Percentiles rank a stretch among this genome's conserved stretches.
Conservation (phyloP, 139 green algal genomes). For the Zygnema circumcarinatum region DNA sequence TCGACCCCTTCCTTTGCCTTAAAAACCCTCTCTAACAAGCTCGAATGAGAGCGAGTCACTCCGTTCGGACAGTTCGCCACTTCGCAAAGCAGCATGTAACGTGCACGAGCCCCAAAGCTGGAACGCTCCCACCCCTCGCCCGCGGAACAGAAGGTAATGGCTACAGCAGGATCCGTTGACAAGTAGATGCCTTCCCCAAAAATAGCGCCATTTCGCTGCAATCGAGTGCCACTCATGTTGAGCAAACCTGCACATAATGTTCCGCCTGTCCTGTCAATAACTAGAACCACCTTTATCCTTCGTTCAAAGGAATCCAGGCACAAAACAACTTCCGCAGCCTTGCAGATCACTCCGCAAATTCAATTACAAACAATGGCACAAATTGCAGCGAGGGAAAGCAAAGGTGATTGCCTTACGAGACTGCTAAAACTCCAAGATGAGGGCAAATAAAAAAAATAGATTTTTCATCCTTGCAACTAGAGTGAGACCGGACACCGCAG, state of each 20-base stretch:
- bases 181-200: slow-evolving; percentile 57
- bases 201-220: slow-evolving; percentile 30
- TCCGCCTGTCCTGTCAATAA: background rate
- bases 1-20: background rate
- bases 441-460: no score
- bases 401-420: no score
- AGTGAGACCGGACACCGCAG: no score
- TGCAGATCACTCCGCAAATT: no score
- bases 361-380: no score
- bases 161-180: slow-evolving; percentile 37
- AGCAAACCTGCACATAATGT: slow-evolving; percentile 33
- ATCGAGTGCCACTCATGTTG: slow-evolving; percentile 51
- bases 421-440: no score
- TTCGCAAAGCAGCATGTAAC: slow-evolving; percentile 40
- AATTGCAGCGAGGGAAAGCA: no score
- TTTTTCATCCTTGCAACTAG: no score
- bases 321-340: no score
- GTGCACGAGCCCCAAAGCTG: background rate
- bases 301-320: no score
- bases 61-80: slow-evolving; percentile 8
- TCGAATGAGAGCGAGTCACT: slow-evolving; percentile 7
- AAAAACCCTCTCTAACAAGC: background rate
- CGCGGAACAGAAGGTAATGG: slow-evolving; percentile 44
- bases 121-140: slow-evolving; percentile 37
- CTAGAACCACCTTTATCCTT: background rate